These are phyloP conservation scores for Clavariopsis aquatica DNA, from an alignment of 495 filamentous ascomycete genomes.

Conservation along the genomic window DNA sequence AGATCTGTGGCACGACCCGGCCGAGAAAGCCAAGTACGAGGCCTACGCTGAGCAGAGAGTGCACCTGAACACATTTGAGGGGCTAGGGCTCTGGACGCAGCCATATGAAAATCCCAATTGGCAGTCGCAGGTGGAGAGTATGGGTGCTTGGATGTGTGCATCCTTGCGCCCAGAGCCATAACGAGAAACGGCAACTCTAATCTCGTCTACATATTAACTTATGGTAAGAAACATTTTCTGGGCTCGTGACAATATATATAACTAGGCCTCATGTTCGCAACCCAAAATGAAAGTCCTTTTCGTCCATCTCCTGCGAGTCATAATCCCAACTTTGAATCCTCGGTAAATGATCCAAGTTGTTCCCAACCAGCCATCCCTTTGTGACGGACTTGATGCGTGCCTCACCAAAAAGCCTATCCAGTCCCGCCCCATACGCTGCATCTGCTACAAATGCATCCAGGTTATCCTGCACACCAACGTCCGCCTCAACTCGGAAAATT, in stretches of 20 bases:
- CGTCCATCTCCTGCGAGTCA: neutral
- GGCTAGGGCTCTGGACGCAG: constrained; percentile 27
- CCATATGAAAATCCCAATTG: constrained; percentile 1
- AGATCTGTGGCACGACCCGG: constrained; percentile 7
- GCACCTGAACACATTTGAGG: neutral
- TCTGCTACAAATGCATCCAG: neutral
- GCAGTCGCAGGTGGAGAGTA: constrained; percentile 12
- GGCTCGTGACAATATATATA: too few species aligned
- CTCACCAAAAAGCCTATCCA: neutral
- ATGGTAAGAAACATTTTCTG: too few species aligned
- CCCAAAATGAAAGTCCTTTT: neutral
- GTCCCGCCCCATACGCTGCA: neutral
- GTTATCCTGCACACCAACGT: neutral
- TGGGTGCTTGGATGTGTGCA: constrained; percentile 27
- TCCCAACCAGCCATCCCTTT: neutral
- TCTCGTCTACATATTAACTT: too few species aligned
- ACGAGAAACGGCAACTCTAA: neutral
- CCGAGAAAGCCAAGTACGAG: constrained; percentile 22
- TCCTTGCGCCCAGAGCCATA: neutral
- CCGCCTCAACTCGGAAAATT: neutral
- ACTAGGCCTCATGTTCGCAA: too few species aligned
- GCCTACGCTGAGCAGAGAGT: constrained; percentile 24
- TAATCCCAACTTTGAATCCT: neutral
- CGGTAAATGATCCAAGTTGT: neutral
- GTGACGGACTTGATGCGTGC: neutral